Percentiles rank a stretch among this genome's conserved stretches.
These are phyloP conservation scores for Cyberlindnera maritima DNA, from an alignment of 805 yeast genomes.

Conservation along the genomic window DNA sequence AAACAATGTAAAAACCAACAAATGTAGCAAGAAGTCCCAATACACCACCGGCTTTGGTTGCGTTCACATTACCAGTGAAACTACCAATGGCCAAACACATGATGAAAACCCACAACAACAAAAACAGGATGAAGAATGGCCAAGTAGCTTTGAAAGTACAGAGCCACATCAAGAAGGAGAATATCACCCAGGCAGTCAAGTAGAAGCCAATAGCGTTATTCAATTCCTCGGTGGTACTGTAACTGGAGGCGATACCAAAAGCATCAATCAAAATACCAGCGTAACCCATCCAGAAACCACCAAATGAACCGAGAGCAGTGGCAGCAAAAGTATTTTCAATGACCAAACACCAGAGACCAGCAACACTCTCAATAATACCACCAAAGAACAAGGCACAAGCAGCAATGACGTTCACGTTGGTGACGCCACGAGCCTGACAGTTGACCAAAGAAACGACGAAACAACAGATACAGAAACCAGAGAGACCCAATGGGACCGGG, in stretches of 20 bases:
- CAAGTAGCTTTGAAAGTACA: conserved; percentile 59
- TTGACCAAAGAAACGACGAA: conserved; percentile 64
- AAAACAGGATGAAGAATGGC: conserved; percentile 55
- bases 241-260: conserved; percentile 52
- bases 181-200: conserved; percentile 61
- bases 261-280: conserved; percentile 61
- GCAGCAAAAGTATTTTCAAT: conserved; percentile 77
- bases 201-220: conserved; percentile 56
- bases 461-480: conserved; percentile 57
- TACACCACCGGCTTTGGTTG: conserved; percentile 59
- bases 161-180: conserved; percentile 55
- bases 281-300: conserved; percentile 77
- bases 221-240: conserved; percentile 43
- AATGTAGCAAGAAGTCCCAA: conserved; percentile 55
- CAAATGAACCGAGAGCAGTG: conserved; percentile 46
- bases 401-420: conserved; percentile 56
- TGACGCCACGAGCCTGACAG: conserved; percentile 65
- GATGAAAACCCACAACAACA: conserved; percentile 53
- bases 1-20: conserved; percentile 61
- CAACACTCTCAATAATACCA: conserved; percentile 66
- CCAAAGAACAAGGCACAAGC: conserved; percentile 71
- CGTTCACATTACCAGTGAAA: conserved; percentile 43
- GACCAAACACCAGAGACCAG: conserved; percentile 77
- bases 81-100: conserved; percentile 48
- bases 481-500: conserved; percentile 74